phyloP scores from a whole-genome alignment of 495 filamentous ascomycete genomes.

The Xylaria acuta region DNA sequence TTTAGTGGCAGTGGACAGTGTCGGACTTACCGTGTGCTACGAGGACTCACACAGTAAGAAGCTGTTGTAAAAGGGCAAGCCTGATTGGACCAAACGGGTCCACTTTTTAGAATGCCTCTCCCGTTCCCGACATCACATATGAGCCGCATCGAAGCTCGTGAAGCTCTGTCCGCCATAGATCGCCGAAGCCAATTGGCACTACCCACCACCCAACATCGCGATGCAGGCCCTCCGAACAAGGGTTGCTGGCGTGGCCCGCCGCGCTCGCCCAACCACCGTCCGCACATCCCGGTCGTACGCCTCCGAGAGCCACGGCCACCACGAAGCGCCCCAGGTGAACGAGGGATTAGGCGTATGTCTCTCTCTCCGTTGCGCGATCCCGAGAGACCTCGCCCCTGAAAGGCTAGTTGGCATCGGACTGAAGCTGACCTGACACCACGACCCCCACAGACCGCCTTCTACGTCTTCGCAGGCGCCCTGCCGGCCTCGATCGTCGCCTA shows the following conservation, averaged over 20 bases:
- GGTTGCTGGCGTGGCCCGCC: conserved; percentile 46
- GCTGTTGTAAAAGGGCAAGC: conserved; percentile 16
- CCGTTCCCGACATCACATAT: conserved; percentile 31
- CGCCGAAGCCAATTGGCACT: conserved; percentile 38
- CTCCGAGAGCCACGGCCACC: conserved; percentile 49
- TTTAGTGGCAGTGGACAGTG: neutral
- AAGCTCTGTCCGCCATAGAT: conserved; percentile 24
- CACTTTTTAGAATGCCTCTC: conserved; percentile 31
- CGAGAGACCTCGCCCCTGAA: neutral
- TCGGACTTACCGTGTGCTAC: neutral
- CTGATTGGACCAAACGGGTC: conserved; percentile 31
- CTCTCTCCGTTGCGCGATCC: neutral
- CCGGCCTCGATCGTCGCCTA: conserved; percentile 45
- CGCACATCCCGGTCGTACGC: conserved; percentile 51
- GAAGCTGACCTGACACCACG: conserved; percentile 24
- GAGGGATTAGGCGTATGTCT: conserved; percentile 54
- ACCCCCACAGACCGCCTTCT: conserved; percentile 45
- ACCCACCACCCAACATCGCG: conserved; percentile 32
- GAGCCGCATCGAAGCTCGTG: conserved; percentile 22
- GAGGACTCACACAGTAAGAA: conserved; percentile 23
- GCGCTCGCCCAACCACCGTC: conserved; percentile 37
- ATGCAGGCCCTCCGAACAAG: conserved; percentile 57
- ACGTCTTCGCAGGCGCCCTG: conserved; percentile 44
- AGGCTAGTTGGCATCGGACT: neutral
- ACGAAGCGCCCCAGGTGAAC: conserved; percentile 44